A percentile compares a stretch with the other conserved stretches of the same genome.
phyloP scores from a whole-genome alignment of 331 rosid species.

The Malus hybrid region DNA sequence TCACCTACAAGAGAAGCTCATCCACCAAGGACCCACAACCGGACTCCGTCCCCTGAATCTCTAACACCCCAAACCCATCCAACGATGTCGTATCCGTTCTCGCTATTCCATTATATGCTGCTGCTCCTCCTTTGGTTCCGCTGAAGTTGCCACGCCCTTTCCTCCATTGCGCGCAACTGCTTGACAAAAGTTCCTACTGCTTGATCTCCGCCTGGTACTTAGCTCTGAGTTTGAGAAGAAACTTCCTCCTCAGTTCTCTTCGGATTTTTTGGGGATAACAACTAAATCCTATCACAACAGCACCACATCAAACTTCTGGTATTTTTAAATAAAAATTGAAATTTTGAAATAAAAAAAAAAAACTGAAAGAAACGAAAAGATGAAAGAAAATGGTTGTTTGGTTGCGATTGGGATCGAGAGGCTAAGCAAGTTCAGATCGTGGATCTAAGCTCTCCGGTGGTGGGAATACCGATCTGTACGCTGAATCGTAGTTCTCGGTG shows the following conservation, averaged over 20 bases:
- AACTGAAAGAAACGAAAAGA: slow-evolving; percentile 1
- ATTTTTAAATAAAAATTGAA: too few relatives aligned
- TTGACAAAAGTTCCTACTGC: slow-evolving; percentile 69
- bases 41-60: slow-evolving; percentile 8
- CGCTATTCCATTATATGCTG: not conserved
- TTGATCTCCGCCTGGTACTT: slow-evolving; percentile 59
- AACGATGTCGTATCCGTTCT: slow-evolving; percentile 20
- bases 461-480: slow-evolving; percentile 44
- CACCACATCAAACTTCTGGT: too few relatives aligned
- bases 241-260: slow-evolving; percentile 53
- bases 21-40: slow-evolving; percentile 31
- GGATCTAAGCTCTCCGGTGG: slow-evolving; percentile 13
- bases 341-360: not conserved
- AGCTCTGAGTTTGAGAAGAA: slow-evolving; percentile 52
- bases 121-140: not conserved
- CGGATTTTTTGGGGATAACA: slow-evolving; percentile 19
- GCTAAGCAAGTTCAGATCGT: slow-evolving; percentile 37
- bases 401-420: slow-evolving; percentile 43
- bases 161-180: slow-evolving; percentile 50
- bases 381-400: slow-evolving; percentile 34
- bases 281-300: too few relatives aligned
- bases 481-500: slow-evolving; percentile 72
- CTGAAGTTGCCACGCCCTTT: slow-evolving; percentile 24
- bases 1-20: slow-evolving; percentile 62
- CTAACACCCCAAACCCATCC: slow-evolving; percentile 2